phyloP scores from a whole-genome alignment of 495 filamentous ascomycete genomes.

The Lophiotrema nucula region DNA sequence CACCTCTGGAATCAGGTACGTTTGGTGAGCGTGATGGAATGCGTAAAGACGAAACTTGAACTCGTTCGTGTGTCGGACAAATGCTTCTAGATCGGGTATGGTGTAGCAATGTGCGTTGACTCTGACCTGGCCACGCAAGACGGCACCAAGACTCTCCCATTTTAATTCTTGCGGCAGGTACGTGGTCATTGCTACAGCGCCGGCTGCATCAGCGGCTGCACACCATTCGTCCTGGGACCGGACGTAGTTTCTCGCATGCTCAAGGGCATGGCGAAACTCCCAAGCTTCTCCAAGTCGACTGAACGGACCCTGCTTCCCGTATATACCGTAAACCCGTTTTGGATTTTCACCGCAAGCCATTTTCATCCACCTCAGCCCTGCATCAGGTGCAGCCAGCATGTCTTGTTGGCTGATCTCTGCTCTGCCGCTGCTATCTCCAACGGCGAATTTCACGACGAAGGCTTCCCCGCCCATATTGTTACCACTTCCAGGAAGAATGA shows the following conservation, averaged over 20 bases:
- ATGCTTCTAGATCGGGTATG: constrained; percentile 61
- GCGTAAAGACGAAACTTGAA: constrained; percentile 61
- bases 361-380: constrained; percentile 59
- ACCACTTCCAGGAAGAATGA: constrained; percentile 62
- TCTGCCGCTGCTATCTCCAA: constrained; percentile 37
- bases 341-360: constrained; percentile 72
- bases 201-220: constrained; percentile 44
- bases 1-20: constrained; percentile 59
- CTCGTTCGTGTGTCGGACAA: constrained; percentile 62
- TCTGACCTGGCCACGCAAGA: constrained; percentile 59
- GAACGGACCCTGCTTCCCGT: constrained; percentile 35
- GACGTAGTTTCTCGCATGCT: constrained; percentile 52
- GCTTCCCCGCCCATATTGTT: constrained; percentile 71
- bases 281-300: constrained; percentile 58
- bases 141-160: constrained; percentile 58
- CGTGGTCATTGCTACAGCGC: constrained; percentile 34
- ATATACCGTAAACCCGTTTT: constrained; percentile 49
- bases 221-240: constrained; percentile 62
- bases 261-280: constrained; percentile 62
- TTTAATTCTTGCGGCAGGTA: constrained; percentile 53
- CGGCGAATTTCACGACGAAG: constrained; percentile 57
- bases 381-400: constrained; percentile 49
- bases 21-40: constrained; percentile 65
- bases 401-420: constrained; percentile 51
- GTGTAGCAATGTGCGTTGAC: constrained; percentile 69